A percentile compares a stretch with the other conserved stretches of the same genome.
These are phyloP conservation scores for Kluyveromyces lactis DNA, from an alignment of 805 yeast genomes.

Conservation along the genomic window DNA sequence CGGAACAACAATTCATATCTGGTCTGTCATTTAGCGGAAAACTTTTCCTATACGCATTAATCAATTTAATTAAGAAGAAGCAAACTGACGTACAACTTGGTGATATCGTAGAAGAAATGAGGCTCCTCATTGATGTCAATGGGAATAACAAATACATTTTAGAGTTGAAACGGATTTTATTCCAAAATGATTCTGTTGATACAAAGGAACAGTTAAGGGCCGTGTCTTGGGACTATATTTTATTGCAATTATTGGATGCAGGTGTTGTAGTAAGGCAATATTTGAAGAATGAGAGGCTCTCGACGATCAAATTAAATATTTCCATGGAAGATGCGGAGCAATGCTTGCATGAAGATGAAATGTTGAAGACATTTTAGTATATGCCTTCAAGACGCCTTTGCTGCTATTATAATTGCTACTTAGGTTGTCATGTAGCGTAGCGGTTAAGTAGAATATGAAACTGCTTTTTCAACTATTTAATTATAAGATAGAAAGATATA, in stretches of 20 bases:
- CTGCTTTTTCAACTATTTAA: too few species aligned
- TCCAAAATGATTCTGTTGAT: slow-evolving; percentile 28
- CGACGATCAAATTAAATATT: slow-evolving; percentile 54
- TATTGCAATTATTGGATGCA: slow-evolving; percentile 66
- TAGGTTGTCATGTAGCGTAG: too few species aligned
- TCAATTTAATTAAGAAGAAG: slow-evolving; percentile 61
- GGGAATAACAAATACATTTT: slow-evolving; percentile 21
- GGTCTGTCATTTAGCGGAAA: slow-evolving; percentile 63
- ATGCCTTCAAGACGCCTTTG: too few species aligned
- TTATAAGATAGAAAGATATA: too few species aligned
- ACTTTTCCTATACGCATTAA: slow-evolving; percentile 58
- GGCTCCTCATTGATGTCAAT: slow-evolving; percentile 40
- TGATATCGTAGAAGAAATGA: slow-evolving; percentile 71
- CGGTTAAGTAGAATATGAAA: too few species aligned
- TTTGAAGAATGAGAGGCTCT: slow-evolving; percentile 57
- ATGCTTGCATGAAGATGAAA: slow-evolving; percentile 50
- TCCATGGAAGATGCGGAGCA: slow-evolving; percentile 61
- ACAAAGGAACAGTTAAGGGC: slow-evolving; percentile 46
- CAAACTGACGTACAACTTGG: slow-evolving; percentile 64
- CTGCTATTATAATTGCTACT: too few species aligned
- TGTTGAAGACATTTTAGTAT: slow-evolving; percentile 28
- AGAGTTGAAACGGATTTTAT: slow-evolving; percentile 28
- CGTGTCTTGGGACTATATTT: slow-evolving; percentile 43
- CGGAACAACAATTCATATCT: slow-evolving; percentile 49
- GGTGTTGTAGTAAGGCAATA: slow-evolving; percentile 70